Conservation (phyloP, 345 rosid genomes). For the Populus tremula region DNA sequence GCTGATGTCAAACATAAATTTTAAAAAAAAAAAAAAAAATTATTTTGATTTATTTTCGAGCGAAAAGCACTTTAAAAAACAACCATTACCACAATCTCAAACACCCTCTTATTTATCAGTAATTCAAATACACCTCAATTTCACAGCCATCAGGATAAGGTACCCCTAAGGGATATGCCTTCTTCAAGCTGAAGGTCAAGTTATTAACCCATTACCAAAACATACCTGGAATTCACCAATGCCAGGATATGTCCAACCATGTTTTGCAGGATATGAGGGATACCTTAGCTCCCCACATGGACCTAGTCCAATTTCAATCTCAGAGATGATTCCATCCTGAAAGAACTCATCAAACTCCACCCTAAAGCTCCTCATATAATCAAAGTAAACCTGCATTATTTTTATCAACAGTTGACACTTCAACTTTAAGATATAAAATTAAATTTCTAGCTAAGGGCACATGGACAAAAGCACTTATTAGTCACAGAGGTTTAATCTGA, state of each 20-base stretch:
- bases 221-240: constrained; percentile 96
- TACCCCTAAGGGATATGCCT: neutral
- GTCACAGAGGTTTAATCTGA: neutral
- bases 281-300: constrained; percentile 93
- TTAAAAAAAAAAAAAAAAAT: no score
- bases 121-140: no score
- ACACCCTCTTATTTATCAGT: no score
- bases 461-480: neutral
- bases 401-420: neutral
- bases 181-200: neutral
- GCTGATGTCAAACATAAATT: no score
- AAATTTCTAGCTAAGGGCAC: neutral
- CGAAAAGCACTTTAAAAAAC: no score
- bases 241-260: constrained; percentile 98
- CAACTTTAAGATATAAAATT: neutral
- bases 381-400: constrained; percentile 80
- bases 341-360: constrained; percentile 75
- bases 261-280: constrained; percentile 92
- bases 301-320: constrained; percentile 92
- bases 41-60: no score
- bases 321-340: constrained; percentile 60
- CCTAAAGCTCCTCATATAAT: constrained; percentile 94
- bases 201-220: neutral
- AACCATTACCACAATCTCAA: no score
- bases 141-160: neutral